Evolutionary conservation across 2,329 filamentous ascomycete genomes (phyloP), one percentile per base, ranked within the genome.

Genomic region (Ascochyta koolunga): DNA sequence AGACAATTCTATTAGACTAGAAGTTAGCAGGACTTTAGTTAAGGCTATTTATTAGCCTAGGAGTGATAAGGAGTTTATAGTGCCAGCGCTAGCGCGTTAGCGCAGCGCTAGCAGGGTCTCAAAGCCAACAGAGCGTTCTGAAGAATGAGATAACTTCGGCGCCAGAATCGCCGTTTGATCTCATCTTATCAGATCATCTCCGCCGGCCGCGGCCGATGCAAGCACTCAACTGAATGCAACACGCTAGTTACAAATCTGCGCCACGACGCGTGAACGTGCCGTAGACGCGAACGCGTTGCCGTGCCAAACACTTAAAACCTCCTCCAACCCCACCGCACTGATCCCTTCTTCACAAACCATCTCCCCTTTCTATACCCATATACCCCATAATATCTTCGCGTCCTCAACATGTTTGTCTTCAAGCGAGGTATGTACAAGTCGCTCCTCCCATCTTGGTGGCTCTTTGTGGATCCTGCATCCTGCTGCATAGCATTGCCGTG

Each of bases 381-480:
- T 59, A 64, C 62, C 54, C 40, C 60, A 44, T 58, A 56, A 50
- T 54, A 48, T 44, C 56, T 60, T 59, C 65, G 58, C 61, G 59
- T 60, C 38, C 59, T 64, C 67, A 73, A 61, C 45, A 76, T 76
- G 73, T 76, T 74, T 66, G 73, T 76, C 64, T 72, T 70, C 69
- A 76, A 76, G 69, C 73, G 73, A 68, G 73, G 73, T 76, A 75
- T 58, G 73, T 73, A 60, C 22, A 32, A 18, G 22, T 41, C 49
- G 16, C 8, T 49, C 13, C 31, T 21, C 29, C 32, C 52, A 52
- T 52, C 51, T 55, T 25, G 39, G 58, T 48, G 52, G 44, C 47
- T n/a, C 21, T 60, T 47, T 25, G 25, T 37, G 18, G 58, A 13
- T 56, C 54, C 29, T 56, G 50, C 60, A 40, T 19, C 18, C 25